phyloP scores from a whole-genome alignment of 306 rosid genomes.

The Senna tora region DNA sequence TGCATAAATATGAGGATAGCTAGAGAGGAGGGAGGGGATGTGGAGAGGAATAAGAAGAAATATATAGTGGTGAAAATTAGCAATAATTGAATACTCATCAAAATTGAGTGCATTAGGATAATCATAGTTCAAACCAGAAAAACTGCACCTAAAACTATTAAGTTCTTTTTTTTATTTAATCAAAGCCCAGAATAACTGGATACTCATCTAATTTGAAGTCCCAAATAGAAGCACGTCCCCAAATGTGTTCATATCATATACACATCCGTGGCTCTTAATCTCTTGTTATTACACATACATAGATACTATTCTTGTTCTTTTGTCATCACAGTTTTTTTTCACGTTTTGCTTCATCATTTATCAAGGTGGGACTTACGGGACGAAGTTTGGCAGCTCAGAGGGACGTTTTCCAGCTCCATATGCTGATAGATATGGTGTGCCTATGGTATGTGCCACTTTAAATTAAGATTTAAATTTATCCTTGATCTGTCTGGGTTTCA shows the following conservation, averaged over 20 bases:
- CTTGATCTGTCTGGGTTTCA: slow-evolving; percentile 11
- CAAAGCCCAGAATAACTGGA: slow-evolving; percentile 28
- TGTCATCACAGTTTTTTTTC: not conserved
- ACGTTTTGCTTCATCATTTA: slow-evolving; percentile 38
- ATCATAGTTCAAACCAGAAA: not conserved
- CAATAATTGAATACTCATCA: not conserved
- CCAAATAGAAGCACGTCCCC: not conserved
- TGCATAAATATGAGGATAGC: not conserved
- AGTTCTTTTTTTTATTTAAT: slow-evolving; percentile 11
- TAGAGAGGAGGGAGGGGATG: not conserved
- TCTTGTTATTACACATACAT: not conserved
- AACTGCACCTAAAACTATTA: not conserved
- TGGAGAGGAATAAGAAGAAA: not conserved
- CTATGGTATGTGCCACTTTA: slow-evolving; percentile 57
- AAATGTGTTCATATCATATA: not conserved
- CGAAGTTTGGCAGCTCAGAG: slow-evolving; percentile 61
- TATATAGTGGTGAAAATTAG: not conserved
- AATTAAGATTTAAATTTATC: slow-evolving; percentile 17
- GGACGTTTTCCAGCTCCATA: slow-evolving; percentile 62
- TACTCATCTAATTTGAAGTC: slow-evolving; percentile 2
- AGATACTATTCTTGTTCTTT: slow-evolving; percentile 29
- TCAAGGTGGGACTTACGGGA: slow-evolving; percentile 73
- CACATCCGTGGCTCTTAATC: not conserved
- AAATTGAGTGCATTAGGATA: not conserved
- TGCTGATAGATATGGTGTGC: slow-evolving; percentile 73